phyloP scores from a whole-genome alignment of 768 basidiomycete species.

The Crassisporium funariophilum region DNA sequence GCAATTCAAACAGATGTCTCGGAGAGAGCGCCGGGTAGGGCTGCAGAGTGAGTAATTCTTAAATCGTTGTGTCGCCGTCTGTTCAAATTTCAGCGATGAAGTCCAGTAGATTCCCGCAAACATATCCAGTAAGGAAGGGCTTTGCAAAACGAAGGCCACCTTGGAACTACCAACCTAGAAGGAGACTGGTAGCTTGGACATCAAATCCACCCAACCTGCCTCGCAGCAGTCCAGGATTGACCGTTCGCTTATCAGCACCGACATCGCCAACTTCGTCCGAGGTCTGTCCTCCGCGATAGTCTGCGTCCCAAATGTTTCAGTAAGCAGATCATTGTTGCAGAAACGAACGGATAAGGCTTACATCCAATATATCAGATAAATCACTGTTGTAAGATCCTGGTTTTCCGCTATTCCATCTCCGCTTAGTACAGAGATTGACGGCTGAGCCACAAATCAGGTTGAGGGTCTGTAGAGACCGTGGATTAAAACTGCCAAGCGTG shows the following conservation, averaged over 20 bases:
- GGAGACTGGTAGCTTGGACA: too few relatives aligned
- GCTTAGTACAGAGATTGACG: constrained; percentile 32
- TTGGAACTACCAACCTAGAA: too few relatives aligned
- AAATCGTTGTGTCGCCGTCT: too few relatives aligned
- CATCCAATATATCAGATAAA: constrained; percentile 41
- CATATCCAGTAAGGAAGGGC: too few relatives aligned
- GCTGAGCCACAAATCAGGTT: constrained; percentile 19
- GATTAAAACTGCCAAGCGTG: not conserved
- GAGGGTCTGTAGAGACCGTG: not conserved
- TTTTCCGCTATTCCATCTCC: constrained; percentile 32
- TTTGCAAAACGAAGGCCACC: too few relatives aligned
- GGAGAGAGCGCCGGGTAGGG: too few relatives aligned
- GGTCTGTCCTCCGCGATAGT: constrained; percentile 34
- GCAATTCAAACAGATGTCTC: too few relatives aligned
- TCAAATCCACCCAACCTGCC: constrained; percentile 40
- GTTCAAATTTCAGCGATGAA: too few relatives aligned
- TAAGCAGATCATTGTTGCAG: not conserved
- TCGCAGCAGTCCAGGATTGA: constrained; percentile 57
- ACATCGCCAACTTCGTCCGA: constrained; percentile 47
- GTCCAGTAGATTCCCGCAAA: too few relatives aligned
- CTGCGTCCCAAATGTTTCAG: constrained; percentile 28
- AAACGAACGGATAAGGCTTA: constrained; percentile 20
- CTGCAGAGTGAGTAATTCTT: too few relatives aligned
- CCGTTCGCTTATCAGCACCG: constrained; percentile 48
- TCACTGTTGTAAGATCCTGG: constrained; percentile 22